These are phyloP conservation scores for Camelina neglecta DNA, from an alignment of 345 rosid genomes.

Conservation along the genomic window DNA sequence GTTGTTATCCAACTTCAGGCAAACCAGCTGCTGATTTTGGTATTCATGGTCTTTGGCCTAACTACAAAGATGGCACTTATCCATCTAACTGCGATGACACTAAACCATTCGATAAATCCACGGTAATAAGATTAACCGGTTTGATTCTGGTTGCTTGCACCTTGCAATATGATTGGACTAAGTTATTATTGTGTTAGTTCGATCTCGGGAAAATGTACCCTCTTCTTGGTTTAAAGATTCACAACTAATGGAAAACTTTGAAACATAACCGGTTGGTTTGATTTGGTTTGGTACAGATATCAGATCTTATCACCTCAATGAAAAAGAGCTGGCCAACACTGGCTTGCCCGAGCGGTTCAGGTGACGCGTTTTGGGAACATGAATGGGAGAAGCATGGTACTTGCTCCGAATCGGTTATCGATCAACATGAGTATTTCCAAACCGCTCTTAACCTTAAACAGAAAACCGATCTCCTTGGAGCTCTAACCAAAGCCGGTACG, in stretches of 20 bases:
- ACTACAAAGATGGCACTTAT: slow-evolving; percentile 71
- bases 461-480: slow-evolving; percentile 59
- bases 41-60: slow-evolving; percentile 98
- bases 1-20: slow-evolving; percentile 87
- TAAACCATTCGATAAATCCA: slow-evolving; percentile 54
- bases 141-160: too few relatives aligned
- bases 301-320: slow-evolving; percentile 64
- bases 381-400: slow-evolving; percentile 99
- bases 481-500: slow-evolving; percentile 64
- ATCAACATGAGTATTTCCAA: slow-evolving; percentile 73
- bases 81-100: slow-evolving; percentile 77
- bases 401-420: slow-evolving; percentile 77
- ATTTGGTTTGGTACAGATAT: slow-evolving; percentile 48
- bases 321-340: slow-evolving; percentile 78
- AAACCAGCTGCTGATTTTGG: slow-evolving; percentile 92
- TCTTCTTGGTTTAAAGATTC: not conserved
- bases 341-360: slow-evolving; percentile 74
- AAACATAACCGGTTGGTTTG: slow-evolving; percentile 21
- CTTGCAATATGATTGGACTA: too few relatives aligned
- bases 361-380: slow-evolving; percentile 75
- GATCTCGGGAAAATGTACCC: too few relatives aligned
- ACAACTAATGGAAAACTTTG: not conserved
- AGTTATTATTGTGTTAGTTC: too few relatives aligned
- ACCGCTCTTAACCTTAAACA: slow-evolving; percentile 60
- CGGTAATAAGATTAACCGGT: slow-evolving; percentile 43